Conservation (phyloP, 2,329 filamentous ascomycete species). For the Niveomyces coronatus region DNA sequence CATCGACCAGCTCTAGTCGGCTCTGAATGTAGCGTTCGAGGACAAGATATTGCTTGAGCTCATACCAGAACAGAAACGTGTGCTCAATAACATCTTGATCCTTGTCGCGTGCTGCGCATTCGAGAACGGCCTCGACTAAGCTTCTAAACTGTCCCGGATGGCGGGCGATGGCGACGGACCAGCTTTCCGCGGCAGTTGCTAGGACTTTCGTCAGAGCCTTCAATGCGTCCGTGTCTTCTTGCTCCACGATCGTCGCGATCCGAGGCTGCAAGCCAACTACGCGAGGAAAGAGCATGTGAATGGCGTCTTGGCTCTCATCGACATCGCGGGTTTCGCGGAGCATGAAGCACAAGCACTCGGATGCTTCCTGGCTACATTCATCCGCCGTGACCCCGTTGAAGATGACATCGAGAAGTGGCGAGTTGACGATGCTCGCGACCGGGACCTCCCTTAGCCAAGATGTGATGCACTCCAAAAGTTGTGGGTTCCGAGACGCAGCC, state of each 20-base stretch:
- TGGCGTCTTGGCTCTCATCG: constrained; percentile 75
- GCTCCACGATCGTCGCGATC: constrained; percentile 62
- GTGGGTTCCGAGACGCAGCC: constrained; percentile 72
- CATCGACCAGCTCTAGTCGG: constrained; percentile 62
- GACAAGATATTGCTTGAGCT: constrained; percentile 91
- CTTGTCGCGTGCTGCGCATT: constrained; percentile 78
- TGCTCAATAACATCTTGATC: constrained; percentile 86
- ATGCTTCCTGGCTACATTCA: constrained; percentile 71
- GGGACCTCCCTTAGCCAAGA: constrained; percentile 95
- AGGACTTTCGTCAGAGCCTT: constrained; percentile 86
- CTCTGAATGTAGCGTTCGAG: constrained; percentile 82
- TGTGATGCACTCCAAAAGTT: constrained; percentile 88
- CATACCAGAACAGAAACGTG: constrained; percentile 97
- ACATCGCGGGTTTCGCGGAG: constrained; percentile 89
- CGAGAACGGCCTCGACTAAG: constrained; percentile 83
- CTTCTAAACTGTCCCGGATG: constrained; percentile 71
- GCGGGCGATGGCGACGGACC: constrained; percentile 84
- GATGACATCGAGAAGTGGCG: constrained; percentile 71
- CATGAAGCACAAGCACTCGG: constrained; percentile 87
- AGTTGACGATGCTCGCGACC: constrained; percentile 70
- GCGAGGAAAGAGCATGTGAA: constrained; percentile 72
- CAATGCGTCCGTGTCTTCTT: constrained; percentile 77
- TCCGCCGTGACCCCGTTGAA: constrained; percentile 69
- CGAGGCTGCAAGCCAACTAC: constrained; percentile 67
- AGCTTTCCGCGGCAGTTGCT: constrained; percentile 84